Evolutionary conservation across 1,284 basidiomycete genomes (phyloP).

Genomic region (Austropuccinia psidii): DNA sequence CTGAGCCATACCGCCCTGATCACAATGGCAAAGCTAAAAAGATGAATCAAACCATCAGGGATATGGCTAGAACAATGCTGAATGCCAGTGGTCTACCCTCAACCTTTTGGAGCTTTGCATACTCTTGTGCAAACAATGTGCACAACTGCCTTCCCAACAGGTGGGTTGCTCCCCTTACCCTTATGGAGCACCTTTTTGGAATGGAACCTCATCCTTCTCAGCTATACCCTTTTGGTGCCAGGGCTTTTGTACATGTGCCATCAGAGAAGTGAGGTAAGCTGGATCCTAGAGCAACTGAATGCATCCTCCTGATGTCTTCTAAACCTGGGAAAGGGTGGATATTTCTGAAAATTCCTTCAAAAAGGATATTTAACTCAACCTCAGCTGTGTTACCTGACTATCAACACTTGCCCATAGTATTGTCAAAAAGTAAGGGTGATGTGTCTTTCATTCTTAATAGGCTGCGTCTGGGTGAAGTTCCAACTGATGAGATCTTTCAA

Average conservation of each 20-base stretch:
- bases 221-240: background rate
- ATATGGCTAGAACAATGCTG: background rate
- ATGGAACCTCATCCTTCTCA: background rate
- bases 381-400: background rate
- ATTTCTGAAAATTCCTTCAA: background rate
- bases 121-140: background rate
- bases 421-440: background rate
- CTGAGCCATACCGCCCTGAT: background rate
- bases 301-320: background rate
- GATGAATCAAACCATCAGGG: conserved; percentile 1
- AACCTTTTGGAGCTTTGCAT: background rate
- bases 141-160: background rate
- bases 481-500: background rate
- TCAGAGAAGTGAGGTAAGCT: background rate
- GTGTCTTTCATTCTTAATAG: background rate
- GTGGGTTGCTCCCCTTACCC: background rate
- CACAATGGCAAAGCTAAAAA: background rate
- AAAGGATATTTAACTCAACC: background rate
- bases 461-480: background rate
- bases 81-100: background rate
- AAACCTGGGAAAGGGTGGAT: background rate
- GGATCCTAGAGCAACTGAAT: background rate
- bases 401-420: background rate
- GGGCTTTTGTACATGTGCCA: background rate
- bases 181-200: background rate